These are phyloP conservation scores for Aphanomyces invadans DNA, from an alignment of 352 stramenopile species.

Conservation along the genomic window DNA sequence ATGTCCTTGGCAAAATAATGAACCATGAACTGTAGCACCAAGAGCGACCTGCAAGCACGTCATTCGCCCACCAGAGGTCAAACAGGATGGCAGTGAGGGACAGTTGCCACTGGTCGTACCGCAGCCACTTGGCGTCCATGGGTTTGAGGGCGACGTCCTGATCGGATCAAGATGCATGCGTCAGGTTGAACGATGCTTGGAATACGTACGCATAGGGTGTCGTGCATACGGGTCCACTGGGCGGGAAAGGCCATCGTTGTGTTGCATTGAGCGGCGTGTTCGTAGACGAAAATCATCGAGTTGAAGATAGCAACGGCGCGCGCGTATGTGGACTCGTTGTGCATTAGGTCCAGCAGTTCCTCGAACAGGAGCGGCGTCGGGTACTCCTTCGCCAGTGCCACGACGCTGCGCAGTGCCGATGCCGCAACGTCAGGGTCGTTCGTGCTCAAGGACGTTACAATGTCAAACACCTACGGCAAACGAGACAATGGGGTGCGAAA, in stretches of 20 bases:
- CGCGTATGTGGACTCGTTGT: constrained; percentile 57
- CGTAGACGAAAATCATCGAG: constrained; percentile 74
- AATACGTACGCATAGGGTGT: constrained; percentile 8
- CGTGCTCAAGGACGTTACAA: constrained; percentile 51
- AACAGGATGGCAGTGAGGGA: not conserved
- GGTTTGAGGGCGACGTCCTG: constrained; percentile 49
- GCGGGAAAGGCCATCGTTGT: constrained; percentile 55
- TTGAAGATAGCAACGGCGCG: constrained; percentile 71
- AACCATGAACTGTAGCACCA: constrained; percentile 75
- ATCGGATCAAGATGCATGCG: constrained; percentile 34
- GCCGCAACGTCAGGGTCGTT: constrained; percentile 75
- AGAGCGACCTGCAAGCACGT: constrained; percentile 26
- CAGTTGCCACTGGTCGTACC: constrained; percentile 5
- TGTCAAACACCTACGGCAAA: constrained; percentile 16
- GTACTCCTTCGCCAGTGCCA: constrained; percentile 79
- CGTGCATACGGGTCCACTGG: constrained; percentile 41
- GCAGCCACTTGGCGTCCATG: constrained; percentile 12
- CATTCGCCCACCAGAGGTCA: not conserved
- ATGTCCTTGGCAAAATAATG: constrained; percentile 76
- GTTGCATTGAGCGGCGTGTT: constrained; percentile 58
- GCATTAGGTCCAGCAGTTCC: constrained; percentile 73
- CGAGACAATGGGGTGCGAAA: not conserved
- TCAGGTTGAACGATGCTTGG: constrained; percentile 26
- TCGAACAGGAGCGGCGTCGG: constrained; percentile 70
- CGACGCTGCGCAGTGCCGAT: constrained; percentile 62